phyloP scores from a whole-genome alignment of 192 early-diverging fungal species.

The Mortierella claussenii region DNA sequence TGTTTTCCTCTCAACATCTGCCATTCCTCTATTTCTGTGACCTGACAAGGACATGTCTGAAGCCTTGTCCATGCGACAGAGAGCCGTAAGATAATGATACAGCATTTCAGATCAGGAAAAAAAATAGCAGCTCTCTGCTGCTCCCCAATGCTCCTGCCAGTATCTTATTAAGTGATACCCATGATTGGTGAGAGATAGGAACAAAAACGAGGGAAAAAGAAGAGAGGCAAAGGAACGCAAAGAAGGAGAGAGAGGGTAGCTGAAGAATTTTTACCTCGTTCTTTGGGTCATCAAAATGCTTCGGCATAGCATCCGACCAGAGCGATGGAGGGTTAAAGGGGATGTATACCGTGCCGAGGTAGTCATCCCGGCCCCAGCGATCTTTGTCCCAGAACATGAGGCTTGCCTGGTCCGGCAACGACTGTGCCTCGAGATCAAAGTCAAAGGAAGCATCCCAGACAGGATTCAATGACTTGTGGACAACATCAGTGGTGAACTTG shows the following conservation, averaged over 20 bases:
- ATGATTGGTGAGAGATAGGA: too few species aligned
- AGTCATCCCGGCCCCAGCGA: slow-evolving; percentile 65
- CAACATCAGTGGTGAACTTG: slow-evolving; percentile 63
- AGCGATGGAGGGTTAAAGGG: slow-evolving; percentile 63
- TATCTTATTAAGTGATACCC: too few species aligned
- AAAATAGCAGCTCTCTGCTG: too few species aligned
- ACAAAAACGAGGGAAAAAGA: too few species aligned
- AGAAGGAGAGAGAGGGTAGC: not conserved
- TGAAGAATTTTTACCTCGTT: slow-evolving; percentile 55
- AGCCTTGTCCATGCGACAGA: too few species aligned
- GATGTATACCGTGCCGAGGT: slow-evolving; percentile 72
- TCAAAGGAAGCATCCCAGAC: slow-evolving; percentile 72
- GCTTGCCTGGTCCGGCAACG: slow-evolving; percentile 50
- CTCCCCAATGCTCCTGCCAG: too few species aligned
- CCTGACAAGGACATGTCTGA: too few species aligned
- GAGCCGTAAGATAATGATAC: too few species aligned
- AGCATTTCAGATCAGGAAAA: too few species aligned
- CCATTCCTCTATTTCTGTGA: too few species aligned
- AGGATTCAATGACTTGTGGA: slow-evolving; percentile 73
- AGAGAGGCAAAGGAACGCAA: too few species aligned
- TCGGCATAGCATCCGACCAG: slow-evolving; percentile 53
- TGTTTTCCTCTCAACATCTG: too few species aligned
- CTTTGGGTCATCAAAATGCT: slow-evolving; percentile 60
- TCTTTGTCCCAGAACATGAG: slow-evolving; percentile 80
- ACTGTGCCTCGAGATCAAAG: slow-evolving; percentile 56